These are phyloP conservation scores for Aspergillus sp. DNA, from an alignment of 2,329 filamentous ascomycete species.

Conservation along the genomic window DNA sequence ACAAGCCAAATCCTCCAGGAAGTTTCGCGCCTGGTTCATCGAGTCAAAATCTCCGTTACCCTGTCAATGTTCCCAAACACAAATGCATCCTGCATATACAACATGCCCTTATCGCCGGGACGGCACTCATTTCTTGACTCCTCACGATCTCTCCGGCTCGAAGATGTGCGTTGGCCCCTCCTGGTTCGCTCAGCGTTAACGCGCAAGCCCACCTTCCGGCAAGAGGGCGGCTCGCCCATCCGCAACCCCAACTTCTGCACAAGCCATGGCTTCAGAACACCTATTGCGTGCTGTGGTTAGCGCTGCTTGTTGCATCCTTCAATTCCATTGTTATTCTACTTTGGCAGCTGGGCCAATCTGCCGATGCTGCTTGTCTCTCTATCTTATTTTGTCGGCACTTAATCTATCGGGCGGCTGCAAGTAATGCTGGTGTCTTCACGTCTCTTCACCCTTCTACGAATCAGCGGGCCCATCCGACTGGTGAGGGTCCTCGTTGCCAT, in stretches of 20 bases:
- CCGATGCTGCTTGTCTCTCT: constrained; percentile 13
- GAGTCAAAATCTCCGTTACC: neutral
- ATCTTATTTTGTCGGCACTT: neutral
- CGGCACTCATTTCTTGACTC: constrained; percentile 5
- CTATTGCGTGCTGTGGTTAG: constrained; percentile 3
- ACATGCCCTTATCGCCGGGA: neutral
- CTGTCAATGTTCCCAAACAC: neutral
- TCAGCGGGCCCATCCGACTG: neutral
- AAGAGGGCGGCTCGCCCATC: constrained; percentile 20
- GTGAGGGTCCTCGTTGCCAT: neutral
- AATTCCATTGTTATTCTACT: constrained; percentile 15
- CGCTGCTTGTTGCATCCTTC: constrained; percentile 12
- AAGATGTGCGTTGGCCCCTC: constrained; percentile 6
- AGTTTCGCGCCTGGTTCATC: neutral
- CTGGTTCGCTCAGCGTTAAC: constrained; percentile 22
- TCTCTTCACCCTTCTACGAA: constrained; percentile 2
- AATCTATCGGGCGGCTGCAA: constrained; percentile 15
- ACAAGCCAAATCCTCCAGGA: neutral
- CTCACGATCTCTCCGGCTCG: constrained; percentile 7
- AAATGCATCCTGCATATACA: neutral
- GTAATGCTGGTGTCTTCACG: constrained; percentile 2
- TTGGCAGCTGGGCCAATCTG: constrained; percentile 8
- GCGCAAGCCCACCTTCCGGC: constrained; percentile 17
- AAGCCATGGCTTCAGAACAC: neutral
- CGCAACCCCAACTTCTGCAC: constrained; percentile 6